Evolutionary conservation across 2,329 filamentous ascomycete species (phyloP).

Genomic region (Escovopsis sp.): DNA sequence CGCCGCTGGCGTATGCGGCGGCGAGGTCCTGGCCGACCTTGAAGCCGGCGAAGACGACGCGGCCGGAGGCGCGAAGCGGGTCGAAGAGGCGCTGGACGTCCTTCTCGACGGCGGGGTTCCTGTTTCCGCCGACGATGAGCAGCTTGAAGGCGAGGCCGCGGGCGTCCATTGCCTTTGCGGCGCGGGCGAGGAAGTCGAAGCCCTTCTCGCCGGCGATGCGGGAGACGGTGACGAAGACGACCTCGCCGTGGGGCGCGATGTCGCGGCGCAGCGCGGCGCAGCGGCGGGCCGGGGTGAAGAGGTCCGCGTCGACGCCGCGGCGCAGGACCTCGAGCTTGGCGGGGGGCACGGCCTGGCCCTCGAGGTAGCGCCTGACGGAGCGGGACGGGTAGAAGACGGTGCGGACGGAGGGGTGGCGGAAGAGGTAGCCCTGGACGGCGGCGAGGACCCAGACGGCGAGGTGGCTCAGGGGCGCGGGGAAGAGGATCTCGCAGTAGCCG

Average conservation of each 20-base stretch:
- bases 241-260: slow-evolving; percentile 46
- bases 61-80: slow-evolving; percentile 29
- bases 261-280: slow-evolving; percentile 35
- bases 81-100: slow-evolving; percentile 47
- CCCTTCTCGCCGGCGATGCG: slow-evolving; percentile 57
- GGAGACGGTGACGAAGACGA: slow-evolving; percentile 51
- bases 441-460: slow-evolving; percentile 49
- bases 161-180: slow-evolving; percentile 36
- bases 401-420: slow-evolving; percentile 44
- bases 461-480: slow-evolving; percentile 44
- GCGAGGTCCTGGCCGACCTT: slow-evolving; percentile 45
- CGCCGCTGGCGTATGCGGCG: slow-evolving; percentile 51
- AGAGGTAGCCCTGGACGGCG: slow-evolving; percentile 51
- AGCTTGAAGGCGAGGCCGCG: slow-evolving; percentile 46
- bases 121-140: slow-evolving; percentile 53
- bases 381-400: slow-evolving; percentile 56
- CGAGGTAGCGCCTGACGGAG: slow-evolving; percentile 47
- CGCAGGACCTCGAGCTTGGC: slow-evolving; percentile 46
- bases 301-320: slow-evolving; percentile 48
- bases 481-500: slow-evolving; percentile 55
- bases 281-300: slow-evolving; percentile 42
- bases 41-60: slow-evolving; percentile 53
- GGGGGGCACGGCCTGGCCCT: slow-evolving; percentile 37
- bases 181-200: slow-evolving; percentile 50
- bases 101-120: slow-evolving; percentile 45